Conservation (phyloP, 2,329 filamentous ascomycete genomes). For the Talaromyces amestolkiae region DNA sequence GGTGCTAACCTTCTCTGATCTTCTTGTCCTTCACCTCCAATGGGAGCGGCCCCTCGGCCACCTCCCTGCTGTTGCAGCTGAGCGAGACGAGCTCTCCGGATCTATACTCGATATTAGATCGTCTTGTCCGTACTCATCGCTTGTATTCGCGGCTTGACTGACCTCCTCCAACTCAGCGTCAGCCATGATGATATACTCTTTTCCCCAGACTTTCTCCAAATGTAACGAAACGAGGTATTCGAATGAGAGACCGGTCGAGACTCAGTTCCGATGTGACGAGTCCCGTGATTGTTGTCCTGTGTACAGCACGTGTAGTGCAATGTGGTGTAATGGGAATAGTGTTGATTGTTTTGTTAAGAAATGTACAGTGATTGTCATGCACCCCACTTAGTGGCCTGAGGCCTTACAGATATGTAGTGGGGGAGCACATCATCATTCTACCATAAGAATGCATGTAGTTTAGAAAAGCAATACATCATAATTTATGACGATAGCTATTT, state of each 20-base stretch:
- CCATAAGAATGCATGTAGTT: too few species aligned
- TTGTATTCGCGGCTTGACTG: slow-evolving; percentile 17
- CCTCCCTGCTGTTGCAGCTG: slow-evolving; percentile 75
- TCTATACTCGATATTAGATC: slow-evolving; percentile 52
- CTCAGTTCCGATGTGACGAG: background rate
- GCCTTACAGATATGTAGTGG: background rate
- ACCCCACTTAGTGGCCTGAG: slow-evolving; percentile 20
- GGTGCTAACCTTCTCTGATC: slow-evolving; percentile 62
- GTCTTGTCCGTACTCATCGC: background rate
- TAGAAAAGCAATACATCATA: too few species aligned
- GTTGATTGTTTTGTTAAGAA: background rate
- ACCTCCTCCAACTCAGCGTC: slow-evolving; percentile 67
- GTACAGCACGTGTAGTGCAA: background rate
- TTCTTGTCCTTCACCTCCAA: slow-evolving; percentile 55
- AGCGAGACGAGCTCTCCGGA: slow-evolving; percentile 85
- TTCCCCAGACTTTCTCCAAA: background rate
- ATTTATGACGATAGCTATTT: too few species aligned
- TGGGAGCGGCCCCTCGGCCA: slow-evolving; percentile 48
- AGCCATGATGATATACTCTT: slow-evolving; percentile 49
- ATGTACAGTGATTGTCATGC: background rate
- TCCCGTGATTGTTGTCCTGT: background rate
- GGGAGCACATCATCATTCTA: background rate
- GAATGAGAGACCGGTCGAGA: background rate
- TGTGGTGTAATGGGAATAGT: background rate
- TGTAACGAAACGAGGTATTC: background rate